A percentile compares a stretch with the other conserved stretches of the same genome.
These are phyloP conservation scores for Talaromyces wortmannii DNA, from an alignment of 495 filamentous ascomycete species.

Conservation along the genomic window DNA sequence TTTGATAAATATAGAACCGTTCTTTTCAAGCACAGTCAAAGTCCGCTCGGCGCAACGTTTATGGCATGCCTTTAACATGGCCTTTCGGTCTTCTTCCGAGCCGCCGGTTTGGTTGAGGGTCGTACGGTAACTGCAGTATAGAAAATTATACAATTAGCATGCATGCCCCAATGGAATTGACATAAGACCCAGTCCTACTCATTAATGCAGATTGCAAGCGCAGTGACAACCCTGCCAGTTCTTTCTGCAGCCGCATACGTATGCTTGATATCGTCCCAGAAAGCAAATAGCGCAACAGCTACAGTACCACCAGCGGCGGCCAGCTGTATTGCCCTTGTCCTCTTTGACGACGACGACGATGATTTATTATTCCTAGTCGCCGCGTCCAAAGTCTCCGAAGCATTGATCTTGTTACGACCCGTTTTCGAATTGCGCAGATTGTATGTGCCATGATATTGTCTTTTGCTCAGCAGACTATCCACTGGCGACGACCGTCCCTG, in stretches of 20 bases:
- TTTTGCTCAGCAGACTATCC: neutral
- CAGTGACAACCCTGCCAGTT: constrained; percentile 69
- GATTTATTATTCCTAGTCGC: neutral
- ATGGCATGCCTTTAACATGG: constrained; percentile 75
- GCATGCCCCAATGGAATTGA: neutral
- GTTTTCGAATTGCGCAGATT: neutral
- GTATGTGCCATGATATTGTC: neutral
- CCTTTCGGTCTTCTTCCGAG: constrained; percentile 52
- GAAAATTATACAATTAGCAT: constrained; percentile 7
- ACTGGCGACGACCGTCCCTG: neutral
- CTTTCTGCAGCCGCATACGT: constrained; percentile 66
- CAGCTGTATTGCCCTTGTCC: constrained; percentile 31
- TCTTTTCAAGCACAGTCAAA: constrained; percentile 79
- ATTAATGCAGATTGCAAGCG: constrained; percentile 77
- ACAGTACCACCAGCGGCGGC: constrained; percentile 46
- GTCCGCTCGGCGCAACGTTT: constrained; percentile 88
- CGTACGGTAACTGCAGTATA: constrained; percentile 67
- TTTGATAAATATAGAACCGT: constrained; percentile 98
- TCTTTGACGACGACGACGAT: neutral
- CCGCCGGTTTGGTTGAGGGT: constrained; percentile 62
- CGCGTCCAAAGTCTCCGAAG: neutral
- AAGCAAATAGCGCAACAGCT: constrained; percentile 52
- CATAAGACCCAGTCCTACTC: constrained; percentile 54
- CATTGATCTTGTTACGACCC: neutral
- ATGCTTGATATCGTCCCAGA: constrained; percentile 68